Conservation (phyloP, 1,284 basidiomycete genomes). For the Ustilago curta region DNA sequence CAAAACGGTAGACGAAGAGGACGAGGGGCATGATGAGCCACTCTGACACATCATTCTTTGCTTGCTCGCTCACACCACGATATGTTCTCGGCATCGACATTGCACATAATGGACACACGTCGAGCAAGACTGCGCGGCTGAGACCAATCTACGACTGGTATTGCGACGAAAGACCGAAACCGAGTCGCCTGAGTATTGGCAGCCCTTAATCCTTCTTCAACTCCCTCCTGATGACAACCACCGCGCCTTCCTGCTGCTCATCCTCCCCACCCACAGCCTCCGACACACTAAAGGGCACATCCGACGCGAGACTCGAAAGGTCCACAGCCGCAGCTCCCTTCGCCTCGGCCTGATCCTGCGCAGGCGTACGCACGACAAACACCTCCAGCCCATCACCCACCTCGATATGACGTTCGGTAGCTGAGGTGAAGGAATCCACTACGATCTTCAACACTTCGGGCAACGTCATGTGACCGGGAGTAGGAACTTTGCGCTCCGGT, state of each 20-base stretch:
- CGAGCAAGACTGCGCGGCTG: background rate
- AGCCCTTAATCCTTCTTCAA: slow-evolving; percentile 65
- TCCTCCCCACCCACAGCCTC: slow-evolving; percentile 68
- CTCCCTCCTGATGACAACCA: slow-evolving; percentile 66
- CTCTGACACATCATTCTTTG: slow-evolving; percentile 5
- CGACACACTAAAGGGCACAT: slow-evolving; percentile 52
- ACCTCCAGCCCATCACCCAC: slow-evolving; percentile 68
- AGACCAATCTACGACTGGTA: slow-evolving; percentile 10
- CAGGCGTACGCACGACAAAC: slow-evolving; percentile 60
- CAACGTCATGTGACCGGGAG: slow-evolving; percentile 62
- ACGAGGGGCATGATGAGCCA: slow-evolving; percentile 6
- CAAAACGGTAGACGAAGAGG: slow-evolving; percentile 1
- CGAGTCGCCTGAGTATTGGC: background rate
- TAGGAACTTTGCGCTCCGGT: slow-evolving; percentile 55
- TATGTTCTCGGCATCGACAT: too few species aligned
- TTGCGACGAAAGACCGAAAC: slow-evolving; percentile 13
- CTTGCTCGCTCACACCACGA: background rate
- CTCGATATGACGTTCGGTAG: slow-evolving; percentile 68
- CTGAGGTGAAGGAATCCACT: slow-evolving; percentile 66
- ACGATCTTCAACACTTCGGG: slow-evolving; percentile 62
- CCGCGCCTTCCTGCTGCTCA: slow-evolving; percentile 56
- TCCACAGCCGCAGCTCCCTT: slow-evolving; percentile 48
- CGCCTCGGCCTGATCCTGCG: background rate
- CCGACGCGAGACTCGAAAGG: slow-evolving; percentile 37
- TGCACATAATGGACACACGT: background rate